Percentiles rank a stretch among this genome's conserved stretches.
Conservation (phyloP, 805 yeast species). For the Candida quercuum region DNA sequence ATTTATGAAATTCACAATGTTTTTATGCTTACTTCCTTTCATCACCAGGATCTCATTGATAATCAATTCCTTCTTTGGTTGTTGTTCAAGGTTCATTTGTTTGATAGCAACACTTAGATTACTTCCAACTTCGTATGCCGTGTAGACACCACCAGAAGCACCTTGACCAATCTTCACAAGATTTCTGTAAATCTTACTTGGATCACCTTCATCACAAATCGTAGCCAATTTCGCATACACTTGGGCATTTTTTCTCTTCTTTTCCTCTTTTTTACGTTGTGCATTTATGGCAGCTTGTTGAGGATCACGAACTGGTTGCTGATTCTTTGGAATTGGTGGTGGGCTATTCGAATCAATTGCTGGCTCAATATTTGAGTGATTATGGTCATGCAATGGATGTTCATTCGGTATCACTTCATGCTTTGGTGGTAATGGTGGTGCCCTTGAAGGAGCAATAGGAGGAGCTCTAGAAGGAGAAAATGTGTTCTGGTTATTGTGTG, state of each 20-base stretch:
- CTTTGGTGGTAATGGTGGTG: constrained; percentile 23
- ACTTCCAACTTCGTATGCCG: constrained; percentile 62
- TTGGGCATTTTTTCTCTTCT: constrained; percentile 65
- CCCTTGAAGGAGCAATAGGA: constrained; percentile 22
- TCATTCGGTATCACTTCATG: constrained; percentile 7
- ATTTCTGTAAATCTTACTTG: constrained; percentile 60
- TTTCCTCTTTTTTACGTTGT: constrained; percentile 73
- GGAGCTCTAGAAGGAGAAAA: constrained; percentile 15
- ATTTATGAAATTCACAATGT: constrained; percentile 91
- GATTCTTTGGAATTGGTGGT: constrained; percentile 31
- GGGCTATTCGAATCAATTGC: too few relatives aligned
- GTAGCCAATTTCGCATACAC: constrained; percentile 63
- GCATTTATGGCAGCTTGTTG: constrained; percentile 48
- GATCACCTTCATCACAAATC: constrained; percentile 85
- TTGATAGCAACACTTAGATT: constrained; percentile 80
- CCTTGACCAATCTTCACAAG: constrained; percentile 93
- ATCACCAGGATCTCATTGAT: constrained; percentile 93
- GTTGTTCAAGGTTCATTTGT: constrained; percentile 92
- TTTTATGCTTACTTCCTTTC: constrained; percentile 86
- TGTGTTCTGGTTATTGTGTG: constrained; percentile 4
- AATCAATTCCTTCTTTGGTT: constrained; percentile 92
- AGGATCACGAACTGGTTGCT: constrained; percentile 42
- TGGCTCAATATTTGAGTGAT: too few relatives aligned
- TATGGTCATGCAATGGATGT: constrained; percentile 14
- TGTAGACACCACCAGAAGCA: constrained; percentile 95